Evolutionary conservation across 805 yeast species (phyloP).

Genomic region (Starmerella vaccinii): DNA sequence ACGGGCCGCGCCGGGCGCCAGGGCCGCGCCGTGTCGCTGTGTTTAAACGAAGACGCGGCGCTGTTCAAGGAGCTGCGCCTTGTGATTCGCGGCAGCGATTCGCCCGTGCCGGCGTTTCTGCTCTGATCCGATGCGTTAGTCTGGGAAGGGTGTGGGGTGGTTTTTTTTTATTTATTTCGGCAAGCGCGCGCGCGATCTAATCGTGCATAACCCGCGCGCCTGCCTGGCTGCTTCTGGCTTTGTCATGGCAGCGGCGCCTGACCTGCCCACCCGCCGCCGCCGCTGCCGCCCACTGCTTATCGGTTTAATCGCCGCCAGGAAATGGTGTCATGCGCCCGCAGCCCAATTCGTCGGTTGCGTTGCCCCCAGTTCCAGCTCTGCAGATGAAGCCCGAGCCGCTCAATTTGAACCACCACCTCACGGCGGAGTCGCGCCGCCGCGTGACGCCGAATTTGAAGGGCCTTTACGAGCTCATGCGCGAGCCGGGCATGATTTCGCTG

Average conservation of each 20-base stretch:
- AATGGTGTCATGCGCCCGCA: no score
- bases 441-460: conserved; percentile 67
- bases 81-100: conserved; percentile 9
- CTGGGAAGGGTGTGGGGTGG: background rate
- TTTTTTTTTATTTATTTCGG: background rate
- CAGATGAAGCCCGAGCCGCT: conserved; percentile 39
- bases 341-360: no score
- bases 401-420: conserved; percentile 63
- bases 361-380: no score
- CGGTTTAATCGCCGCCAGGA: no score
- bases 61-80: conserved; percentile 18
- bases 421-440: conserved; percentile 70
- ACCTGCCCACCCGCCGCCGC: no score
- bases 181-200: background rate
- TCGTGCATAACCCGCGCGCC: background rate
- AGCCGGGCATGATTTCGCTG: conserved; percentile 70
- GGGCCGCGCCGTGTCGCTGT: conserved; percentile 68
- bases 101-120: conserved; percentile 2
- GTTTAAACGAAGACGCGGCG: conserved; percentile 27
- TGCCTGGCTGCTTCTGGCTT: conserved; percentile 3
- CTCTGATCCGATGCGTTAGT: background rate
- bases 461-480: conserved; percentile 64
- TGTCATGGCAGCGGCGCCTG: no score
- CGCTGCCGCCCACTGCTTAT: no score
- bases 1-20: conserved; percentile 88